These are phyloP conservation scores for Logfia minima DNA, from an alignment of 129 eudicot species.

Conservation along the genomic window DNA sequence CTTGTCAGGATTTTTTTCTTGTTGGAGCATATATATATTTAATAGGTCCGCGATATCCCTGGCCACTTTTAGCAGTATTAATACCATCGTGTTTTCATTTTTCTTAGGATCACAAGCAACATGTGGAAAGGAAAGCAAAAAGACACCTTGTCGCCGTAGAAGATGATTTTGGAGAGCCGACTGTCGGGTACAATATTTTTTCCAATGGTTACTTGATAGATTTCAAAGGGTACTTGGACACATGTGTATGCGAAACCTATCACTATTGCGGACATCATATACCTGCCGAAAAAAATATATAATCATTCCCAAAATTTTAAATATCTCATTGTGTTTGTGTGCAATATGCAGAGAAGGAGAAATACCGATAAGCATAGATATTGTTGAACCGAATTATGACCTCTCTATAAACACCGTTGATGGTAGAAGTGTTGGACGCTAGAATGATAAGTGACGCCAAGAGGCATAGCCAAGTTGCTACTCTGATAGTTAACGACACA, in stretches of 20 bases:
- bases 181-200: background rate
- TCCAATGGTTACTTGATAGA: constrained; percentile 28
- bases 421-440: constrained; percentile 23
- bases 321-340: background rate
- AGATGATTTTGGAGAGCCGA: constrained; percentile 16
- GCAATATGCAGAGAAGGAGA: background rate
- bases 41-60: too few relatives aligned
- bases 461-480: constrained; percentile 29
- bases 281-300: constrained; percentile 2
- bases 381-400: constrained; percentile 15
- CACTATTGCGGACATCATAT: constrained; percentile 33
- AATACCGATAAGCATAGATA: constrained; percentile 36
- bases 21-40: too few relatives aligned
- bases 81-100: too few relatives aligned
- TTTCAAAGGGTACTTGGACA: constrained; percentile 32
- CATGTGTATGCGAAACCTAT: constrained; percentile 32
- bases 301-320: background rate
- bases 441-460: constrained; percentile 29
- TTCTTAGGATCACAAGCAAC: background rate
- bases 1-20: too few relatives aligned
- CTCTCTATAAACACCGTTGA: background rate
- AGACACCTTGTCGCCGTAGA: constrained; percentile 30
- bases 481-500: constrained; percentile 11
- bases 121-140: background rate
- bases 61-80: too few relatives aligned